phyloP scores from a whole-genome alignment of 495 filamentous ascomycete genomes.

The Penicilliopsis zonata region DNA sequence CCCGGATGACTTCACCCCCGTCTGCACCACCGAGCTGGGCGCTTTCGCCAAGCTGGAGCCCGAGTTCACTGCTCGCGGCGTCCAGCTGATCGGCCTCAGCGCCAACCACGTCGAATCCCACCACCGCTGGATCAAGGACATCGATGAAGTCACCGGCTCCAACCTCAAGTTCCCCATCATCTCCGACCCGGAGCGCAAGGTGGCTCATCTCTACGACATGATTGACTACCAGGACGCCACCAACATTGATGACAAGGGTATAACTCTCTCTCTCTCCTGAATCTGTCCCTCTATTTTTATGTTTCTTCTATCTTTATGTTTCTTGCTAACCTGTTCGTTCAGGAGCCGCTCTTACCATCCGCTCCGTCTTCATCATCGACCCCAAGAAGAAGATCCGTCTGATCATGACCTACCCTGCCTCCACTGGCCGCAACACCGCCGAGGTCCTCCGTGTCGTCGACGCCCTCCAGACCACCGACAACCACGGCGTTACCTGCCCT shows the following conservation, averaged over 20 bases:
- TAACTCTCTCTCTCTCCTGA: too few relatives aligned
- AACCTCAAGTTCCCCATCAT: slow-evolving; percentile 56
- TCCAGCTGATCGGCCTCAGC: slow-evolving; percentile 56
- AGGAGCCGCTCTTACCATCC: slow-evolving; percentile 60
- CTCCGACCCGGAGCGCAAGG: slow-evolving; percentile 51
- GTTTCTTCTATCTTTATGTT: too few relatives aligned
- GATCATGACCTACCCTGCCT: slow-evolving; percentile 57
- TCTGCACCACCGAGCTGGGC: slow-evolving; percentile 59
- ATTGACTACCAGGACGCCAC: slow-evolving; percentile 43
- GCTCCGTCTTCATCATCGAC: slow-evolving; percentile 59
- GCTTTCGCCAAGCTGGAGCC: slow-evolving; percentile 51
- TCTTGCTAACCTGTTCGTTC: too few relatives aligned
- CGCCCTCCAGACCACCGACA: slow-evolving; percentile 50
- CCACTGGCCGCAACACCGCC: slow-evolving; percentile 49
- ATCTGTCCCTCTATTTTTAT: too few relatives aligned
- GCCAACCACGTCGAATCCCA: slow-evolving; percentile 50
- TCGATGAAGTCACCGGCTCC: slow-evolving; percentile 47
- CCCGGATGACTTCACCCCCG: slow-evolving; percentile 55
- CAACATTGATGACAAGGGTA: slow-evolving; percentile 44
- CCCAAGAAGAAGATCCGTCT: slow-evolving; percentile 56
- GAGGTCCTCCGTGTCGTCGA: slow-evolving; percentile 59
- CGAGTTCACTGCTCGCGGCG: slow-evolving; percentile 49
- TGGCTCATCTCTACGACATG: slow-evolving; percentile 60
- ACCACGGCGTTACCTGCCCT: slow-evolving; percentile 50
- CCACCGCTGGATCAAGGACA: slow-evolving; percentile 51